Percentiles rank a stretch among this genome's conserved stretches.
phyloP scores from a whole-genome alignment of 2,329 filamentous ascomycete genomes.

The Ascochyta lentis region DNA sequence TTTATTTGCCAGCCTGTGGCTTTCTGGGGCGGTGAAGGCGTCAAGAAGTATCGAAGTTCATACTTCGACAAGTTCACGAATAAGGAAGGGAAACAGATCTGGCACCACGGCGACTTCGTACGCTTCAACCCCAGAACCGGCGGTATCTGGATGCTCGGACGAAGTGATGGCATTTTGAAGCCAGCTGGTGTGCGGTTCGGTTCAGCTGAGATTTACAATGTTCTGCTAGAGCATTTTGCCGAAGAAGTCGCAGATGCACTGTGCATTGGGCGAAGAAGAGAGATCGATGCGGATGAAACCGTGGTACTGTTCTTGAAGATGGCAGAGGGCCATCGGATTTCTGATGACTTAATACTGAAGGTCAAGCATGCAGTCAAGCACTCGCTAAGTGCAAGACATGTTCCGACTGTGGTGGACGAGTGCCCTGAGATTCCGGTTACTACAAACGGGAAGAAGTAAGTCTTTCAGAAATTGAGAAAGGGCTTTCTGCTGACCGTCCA shows the following conservation, averaged over 20 bases:
- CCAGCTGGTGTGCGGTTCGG: slow-evolving; percentile 91
- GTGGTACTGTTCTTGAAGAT: slow-evolving; percentile 90
- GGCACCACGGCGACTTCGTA: slow-evolving; percentile 97
- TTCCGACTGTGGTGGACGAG: slow-evolving; percentile 81
- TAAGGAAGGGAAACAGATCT: slow-evolving; percentile 58
- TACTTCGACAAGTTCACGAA: slow-evolving; percentile 86
- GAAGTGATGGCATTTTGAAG: slow-evolving; percentile 92
- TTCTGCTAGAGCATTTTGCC: slow-evolving; percentile 84
- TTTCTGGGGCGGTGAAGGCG: slow-evolving; percentile 79
- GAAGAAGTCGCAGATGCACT: slow-evolving; percentile 82
- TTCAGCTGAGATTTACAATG: slow-evolving; percentile 93
- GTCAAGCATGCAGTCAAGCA: slow-evolving; percentile 74
- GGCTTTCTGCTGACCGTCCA: slow-evolving; percentile 12
- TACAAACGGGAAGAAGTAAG: slow-evolving; percentile 92
- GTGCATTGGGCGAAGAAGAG: slow-evolving; percentile 78
- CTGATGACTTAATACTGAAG: slow-evolving; percentile 63
- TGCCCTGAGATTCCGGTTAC: slow-evolving; percentile 90
- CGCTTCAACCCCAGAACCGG: slow-evolving; percentile 72
- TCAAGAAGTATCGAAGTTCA: slow-evolving; percentile 77
- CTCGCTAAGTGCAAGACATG: slow-evolving; percentile 87
- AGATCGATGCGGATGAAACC: slow-evolving; percentile 78
- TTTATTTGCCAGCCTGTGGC: slow-evolving; percentile 92
- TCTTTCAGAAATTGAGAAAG: slow-evolving; percentile 21
- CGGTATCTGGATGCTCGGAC: slow-evolving; percentile 87
- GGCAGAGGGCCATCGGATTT: slow-evolving; percentile 64